Evolutionary conservation across 2,329 filamentous ascomycete species (phyloP), one percentile per base, ranked within the genome.

Genomic region (Pseudogymnoascus sp.): DNA sequence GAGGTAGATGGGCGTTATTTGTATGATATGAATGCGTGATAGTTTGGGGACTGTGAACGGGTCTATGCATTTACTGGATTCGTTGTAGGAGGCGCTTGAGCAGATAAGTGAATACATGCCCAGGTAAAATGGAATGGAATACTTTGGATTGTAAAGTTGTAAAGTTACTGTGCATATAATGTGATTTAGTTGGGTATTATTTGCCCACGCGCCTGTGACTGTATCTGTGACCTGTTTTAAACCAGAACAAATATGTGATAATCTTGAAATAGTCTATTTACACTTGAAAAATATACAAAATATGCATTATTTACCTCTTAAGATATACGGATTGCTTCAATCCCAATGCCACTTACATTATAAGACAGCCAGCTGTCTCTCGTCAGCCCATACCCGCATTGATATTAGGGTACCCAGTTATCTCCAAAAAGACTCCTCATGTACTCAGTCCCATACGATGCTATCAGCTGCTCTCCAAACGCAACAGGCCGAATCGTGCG

Each of bases 1-100:
- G 47, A 53, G 33, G 47, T 53, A 53, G 28, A 33, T 33, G n/a
- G 47, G 47, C 47, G 47, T 53, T 53, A 20, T 53, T 53, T 53
- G 47, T 53, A 53, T 53, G 15, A 53, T 53, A 53, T 33, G 47
- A 53, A 53, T 53, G 15, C 28, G 15, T 53, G 47, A 12, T 33
- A 53, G 15, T 53, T 53, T 14, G 18, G 47, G 41, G 30, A 20
- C 18, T 20, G 47, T n/a, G 47, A 33, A 53, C n/a, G 47, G 25
- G 47, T 33, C 5, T 33, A 15, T 53, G 28, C 47, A 53, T 53
- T 33, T 53, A 53, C 47, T 53, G 47, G 28, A 53, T 53, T 53
- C 25, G 47, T 53, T 53, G 47, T 5, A 53, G 47, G 43, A 12
- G n/a, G 25, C 22, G n/a, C 43, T 30, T 15, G 22, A 14, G 43